Base-by-base conservation (phyloP, 2,329 filamentous ascomycete species). In the Nectriaceae sp. region DNA sequence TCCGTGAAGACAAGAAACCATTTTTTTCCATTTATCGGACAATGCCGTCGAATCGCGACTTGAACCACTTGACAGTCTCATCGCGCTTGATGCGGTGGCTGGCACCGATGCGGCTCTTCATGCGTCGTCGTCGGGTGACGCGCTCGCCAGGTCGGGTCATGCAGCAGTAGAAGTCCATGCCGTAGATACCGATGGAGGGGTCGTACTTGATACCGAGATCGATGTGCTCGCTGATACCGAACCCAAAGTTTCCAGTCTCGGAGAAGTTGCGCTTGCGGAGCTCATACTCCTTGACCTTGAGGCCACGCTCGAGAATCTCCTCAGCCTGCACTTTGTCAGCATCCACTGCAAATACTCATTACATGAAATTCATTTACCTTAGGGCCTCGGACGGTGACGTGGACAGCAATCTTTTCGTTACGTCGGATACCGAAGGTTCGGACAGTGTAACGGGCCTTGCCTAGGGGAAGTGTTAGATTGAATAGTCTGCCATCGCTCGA, bases 211-310 rank as follows among this genome's bases (percentile, higher is more conserved):
- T 99, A 72, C 94, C 94, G 70, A 99, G 85, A 85, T 99, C 94
- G 79, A 99, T 99, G 89, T 99, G 94, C 83, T 99, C 94, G 82
- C 84, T 91, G 84, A 99, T 99, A 83, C 94, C 94, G 85, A 99
- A 99, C 68, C 94, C 94, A 76, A 99, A 99, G 89, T 97, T 96
- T 75, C 94, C 94, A 64, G 93, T 97, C 86, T 96, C 90, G 74
- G 88, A 93, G 89, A 99, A 99, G 90, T 99, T 99, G 79, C 89
- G 88, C 87, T 94, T 96, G 81, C 90, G 89, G 70, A 99, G 84
- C 80, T 99, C 94, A 83, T 99, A 99, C 82, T 99, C 94, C 91
- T 99, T 99, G 87, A 99, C 94, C 88, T 99, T 99, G 75, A 99
- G 89, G 75, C 94, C 94, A 85, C 94, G 93, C 90, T 99, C 94